Evolutionary conservation across 495 filamentous ascomycete genomes (phyloP), one percentile per base, ranked within the genome.

Genomic region (Xylaria curta): DNA sequence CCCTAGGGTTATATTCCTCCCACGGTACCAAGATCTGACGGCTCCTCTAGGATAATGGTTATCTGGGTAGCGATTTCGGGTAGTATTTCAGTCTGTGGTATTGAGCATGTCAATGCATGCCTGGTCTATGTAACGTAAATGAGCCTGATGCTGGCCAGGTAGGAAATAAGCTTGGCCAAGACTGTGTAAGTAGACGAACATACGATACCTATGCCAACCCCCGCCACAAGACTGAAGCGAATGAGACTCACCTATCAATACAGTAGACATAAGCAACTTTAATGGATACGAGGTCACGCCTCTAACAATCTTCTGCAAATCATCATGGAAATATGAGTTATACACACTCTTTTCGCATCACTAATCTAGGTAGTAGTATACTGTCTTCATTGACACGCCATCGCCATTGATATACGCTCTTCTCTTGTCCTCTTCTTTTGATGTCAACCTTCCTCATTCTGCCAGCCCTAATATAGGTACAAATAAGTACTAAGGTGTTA

Each of bases 401-500:
- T 56, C 53, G 19, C 53, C 26, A 31, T 26, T 4, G 53, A 28
- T 56, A 56, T 31, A 31, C 12, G 17, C 53, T 56, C 33, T 36
- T 68, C 38, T 38, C 33, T 40, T 46, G 0, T 38, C 24, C 13
- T 36, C 54, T 38, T 42, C 53, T 61, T 60, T 31, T 47, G 33
- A 17, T 33, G 49, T 53, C 68, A 7, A 44, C 33, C 56, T 47
- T n/a, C 42, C 19, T 49, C 40, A 47, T 42, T 38, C 36, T 53
- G 19, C 28, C 65, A 21, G 31, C 17, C 28, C 72, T 67, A 42
- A 66, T 76, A 71, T 71, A 71, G 51, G 54, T 71, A 71, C 69
- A 71, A 59, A 66, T 59, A 71, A 58, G 28, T 62, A 53, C 26
- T 66, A 71, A 59, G 60, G 53, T 66, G 53, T 60, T 46, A 62